phyloP scores from a whole-genome alignment of 78 protist genomes.

The Pigoraptor vietnamica region DNA sequence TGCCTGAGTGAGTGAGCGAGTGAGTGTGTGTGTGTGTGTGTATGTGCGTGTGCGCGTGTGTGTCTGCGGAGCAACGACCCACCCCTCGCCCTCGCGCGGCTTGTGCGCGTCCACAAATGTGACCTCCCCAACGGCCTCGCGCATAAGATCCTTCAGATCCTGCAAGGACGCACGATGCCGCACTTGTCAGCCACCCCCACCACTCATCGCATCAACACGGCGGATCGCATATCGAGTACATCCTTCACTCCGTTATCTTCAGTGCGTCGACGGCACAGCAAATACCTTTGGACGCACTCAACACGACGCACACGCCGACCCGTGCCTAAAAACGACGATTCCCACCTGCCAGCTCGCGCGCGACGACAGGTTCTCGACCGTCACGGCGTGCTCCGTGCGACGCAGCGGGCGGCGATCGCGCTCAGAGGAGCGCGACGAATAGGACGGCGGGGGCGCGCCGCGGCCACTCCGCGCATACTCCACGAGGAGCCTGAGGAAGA shows the following conservation, averaged over 20 bases:
- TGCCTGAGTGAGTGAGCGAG: not conserved
- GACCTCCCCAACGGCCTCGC: not conserved
- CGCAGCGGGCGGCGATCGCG: conserved; percentile 3
- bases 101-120: not conserved
- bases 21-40: not conserved
- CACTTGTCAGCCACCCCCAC: not conserved
- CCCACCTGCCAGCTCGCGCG: conserved; percentile 30
- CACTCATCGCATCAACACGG: not conserved
- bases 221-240: not conserved
- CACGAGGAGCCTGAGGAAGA: not conserved
- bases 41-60: not conserved
- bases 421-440: too few relatives aligned
- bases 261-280: too few relatives aligned
- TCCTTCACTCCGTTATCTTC: not conserved
- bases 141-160: conserved; percentile 10
- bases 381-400: conserved; percentile 21
- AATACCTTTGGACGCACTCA: not conserved
- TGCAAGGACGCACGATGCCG: not conserved
- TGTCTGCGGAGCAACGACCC: not conserved
- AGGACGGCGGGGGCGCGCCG: not conserved
- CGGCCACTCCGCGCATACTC: not conserved
- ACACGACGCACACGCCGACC: not conserved
- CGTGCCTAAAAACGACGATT: not conserved
- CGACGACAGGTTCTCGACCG: conserved; percentile 10
- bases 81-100: not conserved